Conservation (phyloP, 345 rosid species). For the Pistacia vera region DNA sequence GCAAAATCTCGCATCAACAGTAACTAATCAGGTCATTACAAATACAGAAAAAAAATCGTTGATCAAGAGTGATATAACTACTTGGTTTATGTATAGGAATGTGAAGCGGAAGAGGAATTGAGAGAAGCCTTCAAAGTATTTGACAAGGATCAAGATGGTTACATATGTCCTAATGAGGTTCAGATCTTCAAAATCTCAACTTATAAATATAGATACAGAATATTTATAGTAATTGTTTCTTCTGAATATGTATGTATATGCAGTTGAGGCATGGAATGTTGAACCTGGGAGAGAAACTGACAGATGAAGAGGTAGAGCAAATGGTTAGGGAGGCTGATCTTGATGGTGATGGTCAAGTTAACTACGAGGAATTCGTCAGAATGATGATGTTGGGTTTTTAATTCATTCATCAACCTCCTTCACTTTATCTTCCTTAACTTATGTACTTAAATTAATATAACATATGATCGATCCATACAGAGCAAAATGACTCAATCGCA, state of each 20-base stretch:
- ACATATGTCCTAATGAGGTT: conserved; percentile 66
- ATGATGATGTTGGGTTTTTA: conserved; percentile 62
- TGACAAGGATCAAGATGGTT: conserved; percentile 74
- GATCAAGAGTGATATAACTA: background rate
- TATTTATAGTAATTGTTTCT: background rate
- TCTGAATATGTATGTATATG: background rate
- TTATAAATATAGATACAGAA: no score
- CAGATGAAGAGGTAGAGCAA: conserved; percentile 53
- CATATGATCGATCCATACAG: no score
- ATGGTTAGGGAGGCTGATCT: conserved; percentile 61
- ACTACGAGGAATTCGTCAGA: conserved; percentile 68
- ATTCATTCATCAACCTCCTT: background rate
- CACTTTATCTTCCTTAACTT: no score
- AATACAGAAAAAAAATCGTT: background rate
- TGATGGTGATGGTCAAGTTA: conserved; percentile 67
- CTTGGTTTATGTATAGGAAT: conserved; percentile 34
- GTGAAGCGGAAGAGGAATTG: conserved; percentile 54
- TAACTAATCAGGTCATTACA: conserved; percentile 9
- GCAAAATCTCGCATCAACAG: conserved; percentile 10
- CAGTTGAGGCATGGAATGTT: conserved; percentile 63
- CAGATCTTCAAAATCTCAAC: background rate
- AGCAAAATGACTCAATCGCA: no score
- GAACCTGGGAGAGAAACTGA: conserved; percentile 50
- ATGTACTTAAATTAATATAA: no score
- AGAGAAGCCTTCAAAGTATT: conserved; percentile 70